Conservation (phyloP, 1,284 basidiomycete species). For the Cryptococcus wingfieldii region DNA sequence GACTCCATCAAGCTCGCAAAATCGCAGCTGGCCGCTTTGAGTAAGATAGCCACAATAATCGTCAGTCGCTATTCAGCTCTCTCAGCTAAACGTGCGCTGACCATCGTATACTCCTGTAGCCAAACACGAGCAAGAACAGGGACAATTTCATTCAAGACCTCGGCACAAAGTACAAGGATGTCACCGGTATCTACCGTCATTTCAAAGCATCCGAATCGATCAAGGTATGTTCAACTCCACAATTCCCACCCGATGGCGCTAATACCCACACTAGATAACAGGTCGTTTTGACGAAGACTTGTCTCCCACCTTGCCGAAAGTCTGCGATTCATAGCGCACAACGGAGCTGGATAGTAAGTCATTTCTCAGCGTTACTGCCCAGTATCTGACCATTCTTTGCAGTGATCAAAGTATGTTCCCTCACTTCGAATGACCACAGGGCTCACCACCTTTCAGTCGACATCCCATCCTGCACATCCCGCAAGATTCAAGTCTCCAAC, state of each 20-base stretch:
- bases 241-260: too few species aligned
- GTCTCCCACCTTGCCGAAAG: slow-evolving; percentile 12
- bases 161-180: slow-evolving; percentile 13
- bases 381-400: slow-evolving; percentile 1
- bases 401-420: slow-evolving; percentile 16
- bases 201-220: slow-evolving; percentile 30
- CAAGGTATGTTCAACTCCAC: slow-evolving; percentile 11
- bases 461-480: slow-evolving; percentile 54
- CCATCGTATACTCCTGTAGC: slow-evolving; percentile 4
- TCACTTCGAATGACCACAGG: neutral
- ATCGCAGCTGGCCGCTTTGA: slow-evolving; percentile 13
- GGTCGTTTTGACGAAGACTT: slow-evolving; percentile 23
- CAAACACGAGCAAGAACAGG: slow-evolving; percentile 15
- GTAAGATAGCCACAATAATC: slow-evolving; percentile 13
- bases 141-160: slow-evolving; percentile 22
- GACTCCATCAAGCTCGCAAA: slow-evolving; percentile 27
- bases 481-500: slow-evolving; percentile 60
- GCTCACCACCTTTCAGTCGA: slow-evolving; percentile 44
- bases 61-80: slow-evolving; percentile 7
- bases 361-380: neutral
- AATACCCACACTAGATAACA: slow-evolving; percentile 12
- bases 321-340: slow-evolving; percentile 22
- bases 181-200: slow-evolving; percentile 26
- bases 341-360: slow-evolving; percentile 25
- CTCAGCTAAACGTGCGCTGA: neutral